Percentiles rank a stretch among this genome's conserved stretches.
These are phyloP conservation scores for Stylosanthes scabra DNA, from an alignment of 331 rosid genomes.

Conservation along the genomic window DNA sequence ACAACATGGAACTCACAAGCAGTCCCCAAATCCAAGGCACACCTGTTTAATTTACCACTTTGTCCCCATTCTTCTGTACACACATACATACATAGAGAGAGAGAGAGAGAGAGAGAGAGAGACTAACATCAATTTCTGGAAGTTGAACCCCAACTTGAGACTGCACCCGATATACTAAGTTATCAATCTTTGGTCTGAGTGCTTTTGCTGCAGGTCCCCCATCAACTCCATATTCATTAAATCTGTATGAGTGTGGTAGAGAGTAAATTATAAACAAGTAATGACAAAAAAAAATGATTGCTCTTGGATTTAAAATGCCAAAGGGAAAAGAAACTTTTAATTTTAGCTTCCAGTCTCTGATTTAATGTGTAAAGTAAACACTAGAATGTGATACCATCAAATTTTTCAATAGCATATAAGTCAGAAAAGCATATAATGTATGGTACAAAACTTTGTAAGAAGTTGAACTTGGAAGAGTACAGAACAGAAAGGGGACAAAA, in stretches of 20 bases:
- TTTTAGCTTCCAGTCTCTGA: conserved; percentile 22
- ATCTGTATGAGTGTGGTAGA: conserved; percentile 36
- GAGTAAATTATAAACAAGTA: neutral
- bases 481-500: neutral
- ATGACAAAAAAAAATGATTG: conserved; percentile 10
- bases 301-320: conserved; percentile 23
- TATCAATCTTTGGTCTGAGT: conserved; percentile 57
- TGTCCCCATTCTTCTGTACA: no score
- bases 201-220: conserved; percentile 58
- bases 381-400: conserved; percentile 18
- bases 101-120: conserved; percentile 21
- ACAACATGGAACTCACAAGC: no score
- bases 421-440: neutral
- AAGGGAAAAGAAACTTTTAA: conserved; percentile 10
- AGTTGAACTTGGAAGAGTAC: neutral
- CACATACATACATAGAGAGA: no score
- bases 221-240: conserved; percentile 55
- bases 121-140: conserved; percentile 58
- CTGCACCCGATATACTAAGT: conserved; percentile 43
- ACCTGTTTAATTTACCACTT: no score
- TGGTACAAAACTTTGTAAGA: neutral
- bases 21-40: no score
- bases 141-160: conserved; percentile 52
- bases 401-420: no score
- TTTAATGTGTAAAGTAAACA: neutral